Conservation (phyloP, 2,329 filamentous ascomycete species). For the Lasiodiplodia citricola region DNA sequence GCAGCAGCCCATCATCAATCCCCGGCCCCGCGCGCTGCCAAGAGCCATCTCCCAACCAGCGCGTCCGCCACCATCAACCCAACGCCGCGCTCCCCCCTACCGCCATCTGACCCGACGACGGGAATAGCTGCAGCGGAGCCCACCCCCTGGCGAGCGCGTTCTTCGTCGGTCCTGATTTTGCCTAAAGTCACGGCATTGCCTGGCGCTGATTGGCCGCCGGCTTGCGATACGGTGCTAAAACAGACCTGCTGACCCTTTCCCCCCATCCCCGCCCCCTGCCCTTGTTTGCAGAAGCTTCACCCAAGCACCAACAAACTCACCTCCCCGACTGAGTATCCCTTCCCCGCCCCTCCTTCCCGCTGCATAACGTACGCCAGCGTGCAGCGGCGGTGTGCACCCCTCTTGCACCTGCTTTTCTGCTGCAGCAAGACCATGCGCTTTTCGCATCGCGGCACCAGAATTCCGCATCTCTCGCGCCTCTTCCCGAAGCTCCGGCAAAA, state of each 20-base stretch:
- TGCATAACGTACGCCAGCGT: neutral
- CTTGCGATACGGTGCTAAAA: neutral
- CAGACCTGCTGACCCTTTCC: neutral
- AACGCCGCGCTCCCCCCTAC: neutral
- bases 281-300: neutral
- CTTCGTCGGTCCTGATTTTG: constrained; percentile 1
- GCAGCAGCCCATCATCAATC: neutral
- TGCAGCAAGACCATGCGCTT: neutral
- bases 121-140: constrained; percentile 1
- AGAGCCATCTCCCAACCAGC: constrained; percentile 3
- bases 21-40: constrained; percentile 9
- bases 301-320: neutral
- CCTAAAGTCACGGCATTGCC: neutral
- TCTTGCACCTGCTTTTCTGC: neutral
- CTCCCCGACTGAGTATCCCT: neutral
- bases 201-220: neutral
- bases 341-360: neutral
- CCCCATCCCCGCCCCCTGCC: neutral
- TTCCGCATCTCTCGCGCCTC: no score
- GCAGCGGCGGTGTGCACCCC: neutral
- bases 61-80: neutral
- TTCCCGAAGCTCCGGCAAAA: no score
- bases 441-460: neutral
- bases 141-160: neutral
- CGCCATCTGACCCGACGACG: constrained; percentile 12